Percentiles rank a stretch among this genome's conserved stretches.
phyloP scores from a whole-genome alignment of 306 rosid species.

The Canavalia gladiata region DNA sequence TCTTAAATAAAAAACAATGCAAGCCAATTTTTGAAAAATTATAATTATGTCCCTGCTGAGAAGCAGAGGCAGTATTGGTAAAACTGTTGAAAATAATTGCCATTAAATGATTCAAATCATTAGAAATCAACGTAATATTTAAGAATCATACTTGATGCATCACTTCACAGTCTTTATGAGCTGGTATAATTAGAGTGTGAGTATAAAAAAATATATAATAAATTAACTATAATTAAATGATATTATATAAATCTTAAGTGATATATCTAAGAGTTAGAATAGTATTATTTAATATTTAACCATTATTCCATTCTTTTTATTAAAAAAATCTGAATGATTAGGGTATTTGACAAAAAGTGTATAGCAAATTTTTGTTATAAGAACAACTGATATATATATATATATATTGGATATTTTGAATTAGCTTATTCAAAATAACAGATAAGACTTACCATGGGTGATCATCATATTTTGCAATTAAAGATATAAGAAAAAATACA shows the following conservation, averaged over 20 bases:
- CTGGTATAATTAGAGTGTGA: constrained; percentile 15
- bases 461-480: neutral
- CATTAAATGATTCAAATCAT: constrained; percentile 44
- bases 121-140: constrained; percentile 32
- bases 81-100: constrained; percentile 39
- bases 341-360: neutral
- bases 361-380: neutral
- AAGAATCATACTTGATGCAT: constrained; percentile 26
- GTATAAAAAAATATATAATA: neutral
- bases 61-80: constrained; percentile 31
- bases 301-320: neutral
- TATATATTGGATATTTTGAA: neutral
- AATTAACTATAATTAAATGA: neutral
- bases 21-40: constrained; percentile 22
- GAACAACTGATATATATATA: neutral
- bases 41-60: constrained; percentile 41
- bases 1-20: constrained; percentile 1
- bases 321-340: neutral
- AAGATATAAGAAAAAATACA: neutral
- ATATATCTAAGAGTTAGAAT: neutral
- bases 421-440: neutral
- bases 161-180: neutral
- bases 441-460: neutral
- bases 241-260: neutral
- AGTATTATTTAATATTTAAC: neutral